Evolutionary conservation across 2,329 filamentous ascomycete genomes (phyloP), one percentile per base, ranked within the genome.

Genomic region (Verticillium longisporum): DNA sequence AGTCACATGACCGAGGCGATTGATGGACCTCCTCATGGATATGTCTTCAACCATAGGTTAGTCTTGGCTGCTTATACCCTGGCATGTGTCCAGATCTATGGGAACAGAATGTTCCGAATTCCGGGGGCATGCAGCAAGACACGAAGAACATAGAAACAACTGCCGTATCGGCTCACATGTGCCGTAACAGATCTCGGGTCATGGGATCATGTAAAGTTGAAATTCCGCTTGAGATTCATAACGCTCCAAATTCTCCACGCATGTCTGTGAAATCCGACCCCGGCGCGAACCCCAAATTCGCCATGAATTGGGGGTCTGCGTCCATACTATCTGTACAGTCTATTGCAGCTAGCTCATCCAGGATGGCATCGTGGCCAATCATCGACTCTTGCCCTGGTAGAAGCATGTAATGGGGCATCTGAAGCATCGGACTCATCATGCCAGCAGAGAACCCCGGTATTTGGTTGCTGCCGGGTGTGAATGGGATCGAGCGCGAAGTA

Each of bases 281-380:
- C 0, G 86, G 85, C 1, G 81, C 84, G 68, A 88, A 87, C 0
- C 86, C 86, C 21, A 89, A 75, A 66, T 88, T 88, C 55, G 84
- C 80, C 85, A 88, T 87, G 66, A 88, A 88, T 64, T 87, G 83
- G 1, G 83, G 78, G 64, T 87, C 84, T 13, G 80, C 77, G 32
- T 83, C 81, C 55, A 83, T 72, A 38, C 75, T 73, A 59, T 82
- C 80, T 0, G 74, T 73, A 64, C 76, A 78, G 62, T 82, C 80
- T 50, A 81, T 77, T n/a, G 79, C 79, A 18, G 78, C 78, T 33
- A 83, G 73, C 60, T 83, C 80, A 59, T 82, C 80, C 55, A 83
- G 68, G n/a, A 83, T 77, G 2, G 80, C 77, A 57, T 83, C 80
- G 65, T 83, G 81, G 62, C 83, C 80, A 4, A 81, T 21, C 26